Evolutionary conservation across 1,284 basidiomycete species (phyloP).

Genomic region (Sphagnurus paluster): DNA sequence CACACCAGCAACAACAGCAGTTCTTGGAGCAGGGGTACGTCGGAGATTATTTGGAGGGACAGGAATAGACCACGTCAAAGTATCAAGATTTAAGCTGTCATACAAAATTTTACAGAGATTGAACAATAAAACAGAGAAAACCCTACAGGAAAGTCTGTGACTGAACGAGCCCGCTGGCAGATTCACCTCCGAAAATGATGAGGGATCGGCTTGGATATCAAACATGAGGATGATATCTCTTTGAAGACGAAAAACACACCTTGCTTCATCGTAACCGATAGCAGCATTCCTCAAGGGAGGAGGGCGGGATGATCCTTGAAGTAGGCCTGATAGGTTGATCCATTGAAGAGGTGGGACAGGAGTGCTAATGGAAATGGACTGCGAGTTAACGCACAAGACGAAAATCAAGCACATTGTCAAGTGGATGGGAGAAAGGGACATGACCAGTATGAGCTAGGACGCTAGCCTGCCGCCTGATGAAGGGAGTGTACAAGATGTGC

Average conservation of each 20-base stretch:
- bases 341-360: conserved; percentile 62
- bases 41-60: conserved; percentile 46
- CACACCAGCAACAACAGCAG: conserved; percentile 57
- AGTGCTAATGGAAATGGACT: conserved; percentile 37
- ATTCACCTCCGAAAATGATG: conserved; percentile 76
- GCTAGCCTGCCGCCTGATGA: conserved; percentile 17
- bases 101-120: conserved; percentile 2
- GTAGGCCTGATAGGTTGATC: conserved; percentile 64
- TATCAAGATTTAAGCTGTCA: conserved; percentile 56
- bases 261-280: conserved; percentile 60
- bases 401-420: conserved; percentile 14
- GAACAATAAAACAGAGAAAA: conserved; percentile 1
- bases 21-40: conserved; percentile 58
- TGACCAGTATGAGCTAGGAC: conserved; percentile 19
- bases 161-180: conserved; percentile 60
- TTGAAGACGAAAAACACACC: conserved; percentile 28
- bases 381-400: conserved; percentile 24
- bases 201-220: conserved; percentile 42
- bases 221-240: conserved; percentile 17
- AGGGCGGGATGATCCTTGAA: conserved; percentile 52
- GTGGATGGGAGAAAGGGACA: conserved; percentile 12
- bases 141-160: conserved; percentile 68
- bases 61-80: conserved; percentile 62
- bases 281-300: conserved; percentile 71
- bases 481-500: too few species aligned